These are phyloP conservation scores for Coleophoma eucalyptorum DNA, from an alignment of 2,329 filamentous ascomycete genomes.

Conservation along the genomic window DNA sequence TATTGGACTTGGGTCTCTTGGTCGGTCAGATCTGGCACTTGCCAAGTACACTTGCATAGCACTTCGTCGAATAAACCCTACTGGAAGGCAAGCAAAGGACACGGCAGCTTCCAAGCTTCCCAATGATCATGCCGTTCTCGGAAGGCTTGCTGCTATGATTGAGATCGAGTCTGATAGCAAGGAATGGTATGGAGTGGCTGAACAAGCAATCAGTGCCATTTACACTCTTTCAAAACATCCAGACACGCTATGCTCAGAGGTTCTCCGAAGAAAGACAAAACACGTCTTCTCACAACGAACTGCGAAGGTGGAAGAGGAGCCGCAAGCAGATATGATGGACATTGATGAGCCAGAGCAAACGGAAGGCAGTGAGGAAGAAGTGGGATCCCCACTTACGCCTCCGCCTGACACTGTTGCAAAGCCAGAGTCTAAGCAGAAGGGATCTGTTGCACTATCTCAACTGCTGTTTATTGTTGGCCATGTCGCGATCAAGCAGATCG, in stretches of 20 bases:
- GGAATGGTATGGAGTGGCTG: slow-evolving; percentile 94
- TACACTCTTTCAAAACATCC: slow-evolving; percentile 93
- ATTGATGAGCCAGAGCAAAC: slow-evolving; percentile 5
- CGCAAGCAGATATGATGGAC: slow-evolving; percentile 1
- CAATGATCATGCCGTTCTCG: slow-evolving; percentile 87
- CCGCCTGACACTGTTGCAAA: slow-evolving; percentile 7
- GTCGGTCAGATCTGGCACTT: slow-evolving; percentile 77
- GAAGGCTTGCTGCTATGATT: slow-evolving; percentile 76
- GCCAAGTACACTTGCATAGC: slow-evolving; percentile 96
- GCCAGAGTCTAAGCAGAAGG: slow-evolving; percentile 51
- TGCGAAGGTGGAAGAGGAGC: slow-evolving; percentile 28
- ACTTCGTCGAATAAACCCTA: slow-evolving; percentile 83
- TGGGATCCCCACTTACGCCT: slow-evolving; percentile 24
- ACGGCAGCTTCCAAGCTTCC: slow-evolving; percentile 72
- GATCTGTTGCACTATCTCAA: slow-evolving; percentile 78
- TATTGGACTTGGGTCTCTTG: slow-evolving; percentile 79
- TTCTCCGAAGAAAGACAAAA: slow-evolving; percentile 82
- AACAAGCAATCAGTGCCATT: slow-evolving; percentile 94
- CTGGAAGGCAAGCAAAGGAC: slow-evolving; percentile 74
- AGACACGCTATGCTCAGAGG: slow-evolving; percentile 86
- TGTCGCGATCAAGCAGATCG: slow-evolving; percentile 97
- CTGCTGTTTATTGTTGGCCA: slow-evolving; percentile 94
- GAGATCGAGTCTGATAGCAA: slow-evolving; percentile 86
- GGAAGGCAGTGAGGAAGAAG: slow-evolving; percentile 14
- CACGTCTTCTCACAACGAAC: slow-evolving; percentile 59